Conservation (phyloP, 768 basidiomycete species). For the Tricholomella constricta region DNA sequence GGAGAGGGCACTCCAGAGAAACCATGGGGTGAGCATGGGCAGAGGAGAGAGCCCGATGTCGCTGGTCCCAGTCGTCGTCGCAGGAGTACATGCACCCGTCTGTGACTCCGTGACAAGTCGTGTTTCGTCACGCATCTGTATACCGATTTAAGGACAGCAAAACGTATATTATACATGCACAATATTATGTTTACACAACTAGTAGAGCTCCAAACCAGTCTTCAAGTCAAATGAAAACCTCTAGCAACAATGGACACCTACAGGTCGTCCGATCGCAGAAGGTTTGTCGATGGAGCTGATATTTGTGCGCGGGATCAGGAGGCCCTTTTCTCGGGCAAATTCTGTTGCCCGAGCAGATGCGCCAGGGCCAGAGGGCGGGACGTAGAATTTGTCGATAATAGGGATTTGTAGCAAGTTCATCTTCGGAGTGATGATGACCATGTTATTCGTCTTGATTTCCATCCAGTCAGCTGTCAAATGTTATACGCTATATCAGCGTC, state of each 20-base stretch:
- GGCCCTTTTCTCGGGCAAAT: conserved; percentile 88
- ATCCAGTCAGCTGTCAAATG: conserved; percentile 85
- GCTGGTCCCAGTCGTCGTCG: background rate
- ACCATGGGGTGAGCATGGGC: conserved; percentile 56
- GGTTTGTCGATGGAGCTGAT: conserved; percentile 24
- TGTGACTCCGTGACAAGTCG: conserved; percentile 9
- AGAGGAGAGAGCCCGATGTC: background rate
- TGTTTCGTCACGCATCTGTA: too few species aligned
- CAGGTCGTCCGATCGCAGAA: conserved; percentile 12
- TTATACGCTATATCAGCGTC: conserved; percentile 6
- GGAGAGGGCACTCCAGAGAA: conserved; percentile 66
- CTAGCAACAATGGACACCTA: conserved; percentile 19
- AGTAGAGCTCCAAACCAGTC: too few species aligned
- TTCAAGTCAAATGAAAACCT: background rate
- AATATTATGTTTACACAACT: too few species aligned
- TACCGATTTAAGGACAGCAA: too few species aligned
- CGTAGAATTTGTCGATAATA: conserved; percentile 91
- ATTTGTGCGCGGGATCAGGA: conserved; percentile 61
- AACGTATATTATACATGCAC: background rate
- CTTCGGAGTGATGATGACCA: conserved; percentile 94
- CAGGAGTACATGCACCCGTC: background rate
- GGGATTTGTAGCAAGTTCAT: conserved; percentile 96
- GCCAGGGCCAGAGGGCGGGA: conserved; percentile 82
- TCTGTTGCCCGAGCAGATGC: conserved; percentile 69
- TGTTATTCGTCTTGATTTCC: conserved; percentile 96